Evolutionary conservation across 1,284 basidiomycete species (phyloP), one percentile per base, ranked within the genome.

Genomic region (Ganoderma resinaceum): DNA sequence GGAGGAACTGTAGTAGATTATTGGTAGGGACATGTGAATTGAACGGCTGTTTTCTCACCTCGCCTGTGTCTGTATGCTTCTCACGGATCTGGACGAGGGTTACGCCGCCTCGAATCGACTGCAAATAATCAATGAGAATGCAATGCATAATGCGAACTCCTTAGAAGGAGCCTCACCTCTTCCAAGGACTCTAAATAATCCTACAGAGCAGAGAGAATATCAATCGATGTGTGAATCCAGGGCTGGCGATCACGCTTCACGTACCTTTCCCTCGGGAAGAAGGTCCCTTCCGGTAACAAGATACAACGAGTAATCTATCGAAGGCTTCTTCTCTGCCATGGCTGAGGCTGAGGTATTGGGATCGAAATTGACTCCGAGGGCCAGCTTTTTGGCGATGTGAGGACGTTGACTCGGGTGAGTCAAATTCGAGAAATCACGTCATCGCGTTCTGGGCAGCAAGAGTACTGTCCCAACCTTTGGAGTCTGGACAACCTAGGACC

Each of bases 51-150:
- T 37, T 59, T 59, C 82, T 62, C 62, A 92, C 94, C 80, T 96
- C 93, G 33, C 86, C 86, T 0, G 95, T 96, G 71, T 95, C 94
- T 0, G 86, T 80, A 9, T 87, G 81, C 80, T 98, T 98, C 81
- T 97, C 96, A 58, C 96, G 86, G 16, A 97, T 86, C 80, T 98
- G 97, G 0, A 98, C 95, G 42, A 97, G 77, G 0, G 95, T 96
- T 0, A 98, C 96, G 16, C 96, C 94, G 31, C 96, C 95, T 76
- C 90, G 82, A 9, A 97, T 82, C 1, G 95, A 88, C 90, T 95
- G 75, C 37, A 59, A 31, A 23, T 31, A 63, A 33, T n/a, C 67
- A 23, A 71, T 72, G 65, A 46, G 61, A 52, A 64, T 35, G 53
- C n/a, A 46, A 26, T 38, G n/a, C n/a, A n/a, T n/a, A n/a, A 14